phyloP scores from a whole-genome alignment of 2,329 filamentous ascomycete species.

The Fusarium hostae region DNA sequence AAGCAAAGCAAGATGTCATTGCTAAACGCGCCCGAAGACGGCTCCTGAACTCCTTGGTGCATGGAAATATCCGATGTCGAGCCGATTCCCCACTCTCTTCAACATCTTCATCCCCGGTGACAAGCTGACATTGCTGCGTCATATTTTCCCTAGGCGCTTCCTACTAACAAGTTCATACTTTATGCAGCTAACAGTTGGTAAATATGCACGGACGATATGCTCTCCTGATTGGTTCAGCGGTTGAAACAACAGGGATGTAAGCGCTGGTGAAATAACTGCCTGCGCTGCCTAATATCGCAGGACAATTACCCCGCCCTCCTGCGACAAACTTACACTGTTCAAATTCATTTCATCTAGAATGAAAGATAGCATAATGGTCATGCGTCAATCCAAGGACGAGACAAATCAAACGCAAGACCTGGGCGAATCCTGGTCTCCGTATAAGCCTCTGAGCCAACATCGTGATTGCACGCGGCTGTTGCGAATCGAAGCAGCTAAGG shows the following conservation, averaged over 20 bases:
- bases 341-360: neutral
- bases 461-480: neutral
- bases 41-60: no score
- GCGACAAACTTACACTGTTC: neutral
- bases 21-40: no score
- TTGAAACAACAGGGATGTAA: neutral
- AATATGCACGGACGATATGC: neutral
- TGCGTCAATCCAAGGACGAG: neutral
- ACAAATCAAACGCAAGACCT: neutral
- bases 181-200: neutral
- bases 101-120: accelerated
- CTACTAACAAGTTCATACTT: neutral
- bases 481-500: neutral
- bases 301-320: neutral
- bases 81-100: accelerated
- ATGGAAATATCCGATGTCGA: neutral
- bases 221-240: neutral
- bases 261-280: neutral
- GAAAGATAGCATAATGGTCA: neutral
- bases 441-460: neutral
- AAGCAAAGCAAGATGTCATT: no score
- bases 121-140: neutral
- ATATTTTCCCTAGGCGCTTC: neutral
- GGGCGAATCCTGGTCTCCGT: accelerated
- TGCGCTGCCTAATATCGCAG: neutral